Conservation (phyloP, 495 filamentous ascomycete genomes). For the Penicillium canariense region DNA sequence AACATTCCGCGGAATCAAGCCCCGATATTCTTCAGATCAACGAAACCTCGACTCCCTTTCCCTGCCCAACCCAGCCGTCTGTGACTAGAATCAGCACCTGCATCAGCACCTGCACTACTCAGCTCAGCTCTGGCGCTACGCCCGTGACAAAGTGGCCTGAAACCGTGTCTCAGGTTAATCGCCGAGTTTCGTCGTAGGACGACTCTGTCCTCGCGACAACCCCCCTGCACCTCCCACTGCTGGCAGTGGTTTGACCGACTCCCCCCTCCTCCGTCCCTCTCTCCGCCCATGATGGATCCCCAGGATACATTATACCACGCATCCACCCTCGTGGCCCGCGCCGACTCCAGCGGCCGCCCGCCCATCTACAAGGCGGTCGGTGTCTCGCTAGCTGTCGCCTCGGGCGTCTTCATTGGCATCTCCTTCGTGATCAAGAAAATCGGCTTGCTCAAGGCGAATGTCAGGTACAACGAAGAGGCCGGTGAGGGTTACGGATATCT, state of each 20-base stretch:
- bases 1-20: constrained; percentile 18
- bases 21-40: not conserved
- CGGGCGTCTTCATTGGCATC: constrained; percentile 89
- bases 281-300: constrained; percentile 45
- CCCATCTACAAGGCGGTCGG: constrained; percentile 82
- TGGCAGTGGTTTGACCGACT: constrained; percentile 23
- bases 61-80: not conserved
- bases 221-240: constrained; percentile 21
- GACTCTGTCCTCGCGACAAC: constrained; percentile 19
- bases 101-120: not conserved
- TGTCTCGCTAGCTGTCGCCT: constrained; percentile 80
- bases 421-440: constrained; percentile 97
- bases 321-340: constrained; percentile 48
- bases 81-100: no score
- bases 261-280: not conserved
- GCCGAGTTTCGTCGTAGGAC: constrained; percentile 29
- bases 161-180: constrained; percentile 27
- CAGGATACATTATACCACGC: constrained; percentile 35
- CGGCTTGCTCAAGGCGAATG: constrained; percentile 85
- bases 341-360: constrained; percentile 46
- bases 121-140: not conserved
- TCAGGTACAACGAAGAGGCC: constrained; percentile 94
- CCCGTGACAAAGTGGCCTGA: constrained; percentile 19
- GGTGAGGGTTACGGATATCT: constrained; percentile 98
- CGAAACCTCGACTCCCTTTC: not conserved